These are phyloP conservation scores for Tilletia indica DNA, from an alignment of 1,284 basidiomycete genomes.

Conservation along the genomic window DNA sequence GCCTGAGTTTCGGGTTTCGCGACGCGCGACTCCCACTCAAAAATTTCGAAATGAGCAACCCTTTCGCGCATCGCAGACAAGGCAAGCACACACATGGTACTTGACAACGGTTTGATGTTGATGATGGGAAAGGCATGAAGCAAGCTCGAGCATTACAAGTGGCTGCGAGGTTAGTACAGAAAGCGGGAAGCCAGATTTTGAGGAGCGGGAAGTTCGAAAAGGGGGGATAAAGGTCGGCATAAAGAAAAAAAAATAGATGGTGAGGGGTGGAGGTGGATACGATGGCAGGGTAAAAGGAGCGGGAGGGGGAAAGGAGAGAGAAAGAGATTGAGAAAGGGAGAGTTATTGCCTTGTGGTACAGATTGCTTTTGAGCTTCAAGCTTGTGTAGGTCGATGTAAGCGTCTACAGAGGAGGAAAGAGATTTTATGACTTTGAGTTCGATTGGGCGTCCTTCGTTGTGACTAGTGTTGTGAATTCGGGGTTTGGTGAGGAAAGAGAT, in stretches of 20 bases:
- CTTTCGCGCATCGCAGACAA: too few species aligned
- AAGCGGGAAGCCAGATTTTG: background rate
- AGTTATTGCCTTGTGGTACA: constrained; percentile 18
- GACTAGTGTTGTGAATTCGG: background rate
- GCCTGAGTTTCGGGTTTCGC: too few species aligned
- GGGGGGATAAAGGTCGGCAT: background rate
- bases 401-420: constrained; percentile 11
- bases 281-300: background rate
- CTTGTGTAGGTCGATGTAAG: background rate
- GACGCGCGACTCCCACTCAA: too few species aligned
- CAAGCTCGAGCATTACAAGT: constrained; percentile 19
- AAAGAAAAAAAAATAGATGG: background rate
- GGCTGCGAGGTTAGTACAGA: constrained; percentile 17
- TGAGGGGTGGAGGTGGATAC: background rate
- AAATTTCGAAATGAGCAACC: too few species aligned
- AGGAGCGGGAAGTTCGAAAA: background rate
- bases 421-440: background rate
- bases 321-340: background rate
- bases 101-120: too few species aligned
- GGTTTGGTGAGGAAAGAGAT: background rate
- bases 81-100: too few species aligned
- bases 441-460: background rate
- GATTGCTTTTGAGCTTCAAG: constrained; percentile 15
- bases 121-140: background rate
- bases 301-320: constrained; percentile 4